Evolutionary conservation across 306 rosid species (phyloP), one percentile per base, ranked within the genome.

Genomic region (Clitoria ternatea): DNA sequence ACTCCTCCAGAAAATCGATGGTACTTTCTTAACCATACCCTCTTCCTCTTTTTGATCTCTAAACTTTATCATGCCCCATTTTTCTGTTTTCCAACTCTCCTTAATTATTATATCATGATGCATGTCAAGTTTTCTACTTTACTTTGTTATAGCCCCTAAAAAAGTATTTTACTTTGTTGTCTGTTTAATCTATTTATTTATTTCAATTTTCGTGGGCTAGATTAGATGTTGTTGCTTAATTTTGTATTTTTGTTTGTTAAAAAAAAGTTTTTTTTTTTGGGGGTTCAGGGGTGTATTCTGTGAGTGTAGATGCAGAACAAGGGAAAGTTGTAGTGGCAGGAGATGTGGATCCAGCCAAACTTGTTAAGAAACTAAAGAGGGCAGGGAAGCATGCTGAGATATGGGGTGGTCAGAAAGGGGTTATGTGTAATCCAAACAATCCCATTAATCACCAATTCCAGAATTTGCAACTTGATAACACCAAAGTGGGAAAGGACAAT

Each of bases 341-440:
- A 1, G 27, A 74, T 54, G 78, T 80, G 49, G 93, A 92, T 80
- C 66, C 79, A 29, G 70, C 45, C 2, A 84, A 6, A 65, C 79
- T 92, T 17, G 66, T 92, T 5, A 77, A 76, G 33, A 88, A 82
- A 72, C 85, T 92, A 7, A 85, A 78, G 53, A 88, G 81, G 29
- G 73, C 81, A 1, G 91, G 92, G 20, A 92, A 90, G 13, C 85
- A 82, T 68, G 96, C 98, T 8, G 87, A 86, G 77, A 40, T 88
- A 15, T 83, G 86, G 92, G 84, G 80, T 4, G 73, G 14, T n/a
- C 86, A 71, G 24, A 80, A 66, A 66, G 81, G 85, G 45, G 37
- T 68, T 39, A 64, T 63, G 70, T 10, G 5, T 17, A 76, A 74
- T 67, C 80, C 73, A 45, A 80, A 40, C 18, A 56, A 61, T 11